Evolutionary conservation across 805 yeast species (phyloP).

Genomic region (Pichia deserticola): DNA sequence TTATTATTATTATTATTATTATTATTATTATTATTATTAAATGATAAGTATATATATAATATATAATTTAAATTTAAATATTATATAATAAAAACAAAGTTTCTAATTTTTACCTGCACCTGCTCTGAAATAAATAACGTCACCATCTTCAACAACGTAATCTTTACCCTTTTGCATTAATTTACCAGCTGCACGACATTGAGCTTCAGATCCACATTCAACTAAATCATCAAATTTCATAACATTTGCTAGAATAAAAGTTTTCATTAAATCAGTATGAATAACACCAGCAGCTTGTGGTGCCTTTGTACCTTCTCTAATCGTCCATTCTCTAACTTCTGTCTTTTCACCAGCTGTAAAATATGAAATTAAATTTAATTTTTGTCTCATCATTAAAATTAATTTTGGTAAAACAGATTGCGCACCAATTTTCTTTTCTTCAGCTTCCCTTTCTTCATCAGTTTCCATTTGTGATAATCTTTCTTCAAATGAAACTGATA

Average conservation of each 20-base stretch:
- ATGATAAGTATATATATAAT: too few relatives aligned
- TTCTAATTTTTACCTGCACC: conserved; percentile 48
- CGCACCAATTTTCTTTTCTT: conserved; percentile 31
- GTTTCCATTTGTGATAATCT: conserved; percentile 80
- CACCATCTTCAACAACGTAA: conserved; percentile 79
- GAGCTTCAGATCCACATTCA: conserved; percentile 43
- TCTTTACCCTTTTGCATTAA: conserved; percentile 66
- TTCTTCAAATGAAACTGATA: conserved; percentile 89
- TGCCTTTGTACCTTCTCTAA: conserved; percentile 66
- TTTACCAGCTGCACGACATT: conserved; percentile 50
- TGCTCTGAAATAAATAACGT: conserved; percentile 66
- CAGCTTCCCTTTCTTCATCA: conserved; percentile 37
- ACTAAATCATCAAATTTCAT: conserved; percentile 56
- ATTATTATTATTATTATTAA: too few relatives aligned
- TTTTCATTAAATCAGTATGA: conserved; percentile 76
- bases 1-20: too few relatives aligned
- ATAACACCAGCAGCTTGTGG: conserved; percentile 89
- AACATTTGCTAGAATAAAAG: conserved; percentile 74
- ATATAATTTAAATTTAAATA: too few relatives aligned
- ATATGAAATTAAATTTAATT: conserved; percentile 67
- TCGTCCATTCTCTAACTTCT: conserved; percentile 87
- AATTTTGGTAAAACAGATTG: conserved; percentile 54
- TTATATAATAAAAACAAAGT: too few relatives aligned
- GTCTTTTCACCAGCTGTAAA: conserved; percentile 75
- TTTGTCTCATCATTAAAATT: conserved; percentile 57